These are phyloP conservation scores for Ophiostoma sp. DNA, from an alignment of 2,329 filamentous ascomycete genomes.

Conservation along the genomic window DNA sequence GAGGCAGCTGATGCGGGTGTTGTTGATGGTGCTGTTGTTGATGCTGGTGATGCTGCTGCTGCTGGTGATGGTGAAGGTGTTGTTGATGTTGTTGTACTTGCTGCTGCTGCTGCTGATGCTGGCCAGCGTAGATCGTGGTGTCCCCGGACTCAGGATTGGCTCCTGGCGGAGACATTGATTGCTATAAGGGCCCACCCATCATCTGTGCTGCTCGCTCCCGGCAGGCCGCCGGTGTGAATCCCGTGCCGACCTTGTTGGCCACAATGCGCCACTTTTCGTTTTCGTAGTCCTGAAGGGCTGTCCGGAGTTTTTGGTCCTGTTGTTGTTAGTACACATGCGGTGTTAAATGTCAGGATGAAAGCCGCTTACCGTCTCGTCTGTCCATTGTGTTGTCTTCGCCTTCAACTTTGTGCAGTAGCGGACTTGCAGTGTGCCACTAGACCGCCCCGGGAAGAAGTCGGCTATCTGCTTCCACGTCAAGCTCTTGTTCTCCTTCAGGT, in stretches of 20 bases:
- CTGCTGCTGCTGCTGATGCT: conserved; percentile 32
- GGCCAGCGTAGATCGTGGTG: conserved; percentile 44
- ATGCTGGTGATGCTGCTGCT: conserved; percentile 3
- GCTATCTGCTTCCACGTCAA: conserved; percentile 97
- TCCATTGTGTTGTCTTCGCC: conserved; percentile 91
- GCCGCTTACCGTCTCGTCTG: conserved; percentile 77
- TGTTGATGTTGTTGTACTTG: conserved; percentile 8
- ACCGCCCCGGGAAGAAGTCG: conserved; percentile 90
- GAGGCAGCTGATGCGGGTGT: conserved; percentile 8
- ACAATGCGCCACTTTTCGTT: conserved; percentile 93
- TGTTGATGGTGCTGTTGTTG: conserved; percentile 3
- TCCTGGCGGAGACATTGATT: conserved; percentile 55
- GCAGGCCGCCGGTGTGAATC: conserved; percentile 84
- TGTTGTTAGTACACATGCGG: conserved; percentile 27
- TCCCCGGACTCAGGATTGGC: conserved; percentile 49
- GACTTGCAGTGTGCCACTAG: conserved; percentile 87
- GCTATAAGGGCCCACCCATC: conserved; percentile 53
- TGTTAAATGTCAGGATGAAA: neutral
- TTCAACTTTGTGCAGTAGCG: conserved; percentile 94
- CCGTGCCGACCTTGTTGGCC: conserved; percentile 84
- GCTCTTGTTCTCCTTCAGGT: conserved; percentile 91
- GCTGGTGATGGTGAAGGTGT: conserved; percentile 22
- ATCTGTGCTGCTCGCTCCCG: conserved; percentile 75
- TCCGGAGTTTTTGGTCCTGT: conserved; percentile 74
- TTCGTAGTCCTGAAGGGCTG: conserved; percentile 79